phyloP scores from a whole-genome alignment of 352 stramenopile genomes.

The Elongisporangium anandrum region DNA sequence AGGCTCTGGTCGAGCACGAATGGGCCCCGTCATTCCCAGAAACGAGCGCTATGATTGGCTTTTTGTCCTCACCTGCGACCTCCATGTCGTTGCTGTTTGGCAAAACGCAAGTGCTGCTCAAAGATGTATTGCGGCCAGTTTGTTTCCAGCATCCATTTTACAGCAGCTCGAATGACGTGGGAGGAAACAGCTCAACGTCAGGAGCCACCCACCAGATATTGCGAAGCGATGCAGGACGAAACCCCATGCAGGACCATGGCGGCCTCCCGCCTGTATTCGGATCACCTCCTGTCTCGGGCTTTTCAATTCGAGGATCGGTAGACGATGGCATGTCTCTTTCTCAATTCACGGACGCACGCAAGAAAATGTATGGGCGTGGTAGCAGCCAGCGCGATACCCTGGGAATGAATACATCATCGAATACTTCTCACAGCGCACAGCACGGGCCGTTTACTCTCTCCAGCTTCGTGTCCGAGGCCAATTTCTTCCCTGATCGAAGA shows the following conservation, averaged over 20 bases:
- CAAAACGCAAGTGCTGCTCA: constrained; percentile 29
- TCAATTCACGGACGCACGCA: constrained; percentile 30
- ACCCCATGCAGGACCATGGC: background rate
- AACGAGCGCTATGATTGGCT: constrained; percentile 28
- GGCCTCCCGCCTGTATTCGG: background rate
- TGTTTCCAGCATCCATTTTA: constrained; percentile 30
- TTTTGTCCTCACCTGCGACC: constrained; percentile 15
- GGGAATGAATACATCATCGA: constrained; percentile 10
- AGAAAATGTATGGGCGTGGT: constrained; percentile 13
- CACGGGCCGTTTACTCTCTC: constrained; percentile 12
- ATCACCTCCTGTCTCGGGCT: constrained; percentile 1
- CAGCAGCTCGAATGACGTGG: constrained; percentile 1
- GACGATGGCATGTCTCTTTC: constrained; percentile 24
- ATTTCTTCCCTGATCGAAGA: constrained; percentile 5
- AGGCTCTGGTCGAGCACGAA: constrained; percentile 18
- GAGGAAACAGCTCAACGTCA: no score
- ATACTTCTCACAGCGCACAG: constrained; percentile 6
- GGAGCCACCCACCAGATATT: background rate
- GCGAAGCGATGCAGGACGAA: background rate
- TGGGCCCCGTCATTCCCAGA: constrained; percentile 42
- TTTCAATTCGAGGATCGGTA: background rate
- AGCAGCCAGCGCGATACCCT: constrained; percentile 5
- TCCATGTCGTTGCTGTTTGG: constrained; percentile 26
- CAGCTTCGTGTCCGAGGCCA: constrained; percentile 17
- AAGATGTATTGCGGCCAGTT: constrained; percentile 19